Evolutionary conservation across 1,284 basidiomycete genomes (phyloP).

Genomic region (Xerocomus minutiporus): DNA sequence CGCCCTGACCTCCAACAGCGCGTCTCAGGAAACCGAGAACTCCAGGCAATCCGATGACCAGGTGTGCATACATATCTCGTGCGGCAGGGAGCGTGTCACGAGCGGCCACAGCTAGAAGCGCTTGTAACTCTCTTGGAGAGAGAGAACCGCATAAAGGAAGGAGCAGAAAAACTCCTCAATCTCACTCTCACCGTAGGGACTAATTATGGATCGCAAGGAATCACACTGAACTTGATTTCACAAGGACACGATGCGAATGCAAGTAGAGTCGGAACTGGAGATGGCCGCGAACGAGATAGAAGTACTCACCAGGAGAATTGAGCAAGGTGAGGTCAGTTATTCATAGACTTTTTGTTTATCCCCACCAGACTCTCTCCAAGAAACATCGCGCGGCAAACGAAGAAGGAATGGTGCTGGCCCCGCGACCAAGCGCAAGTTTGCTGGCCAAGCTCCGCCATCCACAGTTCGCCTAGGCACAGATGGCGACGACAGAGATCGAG

Average conservation of each 20-base stretch:
- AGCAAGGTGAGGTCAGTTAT: slow-evolving; percentile 44
- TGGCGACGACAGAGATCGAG: slow-evolving; percentile 36
- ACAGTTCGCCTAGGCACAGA: slow-evolving; percentile 32
- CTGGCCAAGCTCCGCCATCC: slow-evolving; percentile 32
- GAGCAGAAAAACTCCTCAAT: slow-evolving; percentile 77
- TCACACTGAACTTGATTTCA: slow-evolving; percentile 12
- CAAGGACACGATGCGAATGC: slow-evolving; percentile 60
- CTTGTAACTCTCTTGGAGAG: slow-evolving; percentile 64
- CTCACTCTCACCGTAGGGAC: slow-evolving; percentile 56
- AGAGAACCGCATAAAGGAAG: slow-evolving; percentile 78
- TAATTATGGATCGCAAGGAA: slow-evolving; percentile 1
- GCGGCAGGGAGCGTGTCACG: slow-evolving; percentile 1
- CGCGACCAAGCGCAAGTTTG: slow-evolving; percentile 38
- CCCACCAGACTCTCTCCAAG: slow-evolving; percentile 21
- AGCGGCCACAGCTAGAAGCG: slow-evolving; percentile 53
- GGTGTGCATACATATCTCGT: slow-evolving; percentile 21
- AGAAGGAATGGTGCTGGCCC: slow-evolving; percentile 33
- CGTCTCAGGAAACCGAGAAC: slow-evolving; percentile 24
- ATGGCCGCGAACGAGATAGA: slow-evolving; percentile 70
- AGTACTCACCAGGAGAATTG: slow-evolving; percentile 59
- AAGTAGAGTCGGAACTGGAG: slow-evolving; percentile 74
- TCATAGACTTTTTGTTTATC: neutral
- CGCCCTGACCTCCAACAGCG: slow-evolving; percentile 20
- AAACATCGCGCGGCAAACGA: slow-evolving; percentile 39
- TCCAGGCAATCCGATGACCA: slow-evolving; percentile 28